phyloP scores from a whole-genome alignment of 176 grass and related monocot genomes.

The Phoenix roebelenii region DNA sequence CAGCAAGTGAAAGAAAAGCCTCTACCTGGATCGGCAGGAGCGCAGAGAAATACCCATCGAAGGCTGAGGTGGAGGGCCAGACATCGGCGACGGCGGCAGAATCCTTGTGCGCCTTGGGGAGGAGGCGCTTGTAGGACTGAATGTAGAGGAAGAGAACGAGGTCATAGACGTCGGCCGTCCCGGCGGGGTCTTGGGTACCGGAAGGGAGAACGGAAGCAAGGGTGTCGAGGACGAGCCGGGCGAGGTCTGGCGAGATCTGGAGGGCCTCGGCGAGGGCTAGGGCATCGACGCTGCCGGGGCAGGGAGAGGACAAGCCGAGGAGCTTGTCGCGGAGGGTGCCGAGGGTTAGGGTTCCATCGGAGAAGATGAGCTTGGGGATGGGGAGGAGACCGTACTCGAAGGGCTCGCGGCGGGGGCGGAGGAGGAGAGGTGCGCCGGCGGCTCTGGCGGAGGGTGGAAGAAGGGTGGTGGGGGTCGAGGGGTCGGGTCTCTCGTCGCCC shows the following conservation, averaged over 20 bases:
- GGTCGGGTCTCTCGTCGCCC: neutral
- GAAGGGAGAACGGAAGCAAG: slow-evolving; percentile 12
- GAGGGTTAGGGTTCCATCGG: slow-evolving; percentile 27
- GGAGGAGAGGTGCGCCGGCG: neutral
- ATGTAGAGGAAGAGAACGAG: slow-evolving; percentile 23
- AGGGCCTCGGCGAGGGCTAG: slow-evolving; percentile 5
- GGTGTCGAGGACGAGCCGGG: slow-evolving; percentile 18
- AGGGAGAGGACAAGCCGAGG: slow-evolving; percentile 6
- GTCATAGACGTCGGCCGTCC: neutral
- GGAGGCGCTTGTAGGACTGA: slow-evolving; percentile 25
- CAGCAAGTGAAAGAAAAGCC: neutral
- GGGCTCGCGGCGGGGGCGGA: slow-evolving; percentile 22
- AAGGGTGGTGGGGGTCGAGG: neutral
- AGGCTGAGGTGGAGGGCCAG: slow-evolving; percentile 28
- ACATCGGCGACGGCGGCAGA: slow-evolving; percentile 13
- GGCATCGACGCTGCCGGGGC: slow-evolving; percentile 4
- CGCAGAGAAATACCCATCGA: slow-evolving; percentile 16
- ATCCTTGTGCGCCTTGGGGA: slow-evolving; percentile 17
- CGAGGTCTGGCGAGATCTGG: slow-evolving; percentile 14
- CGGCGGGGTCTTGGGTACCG: neutral
- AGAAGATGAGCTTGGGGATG: slow-evolving; percentile 28
- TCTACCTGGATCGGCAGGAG: slow-evolving; percentile 18
- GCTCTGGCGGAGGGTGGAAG: neutral
- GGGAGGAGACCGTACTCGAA: slow-evolving; percentile 26
- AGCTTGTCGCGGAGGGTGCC: slow-evolving; percentile 11